Base-by-base conservation (phyloP, 2,329 filamentous ascomycete species). In the Simplicillium sp. region DNA sequence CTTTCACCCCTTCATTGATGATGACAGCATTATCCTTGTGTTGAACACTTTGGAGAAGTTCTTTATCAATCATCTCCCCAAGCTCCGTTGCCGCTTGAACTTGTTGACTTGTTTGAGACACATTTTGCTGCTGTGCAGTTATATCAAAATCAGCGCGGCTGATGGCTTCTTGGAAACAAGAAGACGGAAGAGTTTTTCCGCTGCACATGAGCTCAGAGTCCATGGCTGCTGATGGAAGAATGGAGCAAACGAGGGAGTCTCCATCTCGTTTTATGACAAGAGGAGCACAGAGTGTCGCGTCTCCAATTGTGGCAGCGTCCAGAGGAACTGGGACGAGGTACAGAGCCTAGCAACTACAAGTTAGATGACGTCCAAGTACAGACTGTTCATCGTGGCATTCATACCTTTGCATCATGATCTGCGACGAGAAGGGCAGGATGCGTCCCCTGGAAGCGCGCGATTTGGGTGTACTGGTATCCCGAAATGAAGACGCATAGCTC, bases 271-370 rank as follows among this genome's bases (percentile, higher is more conserved):
- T 46, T 16, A 48, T 44, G n/a, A 46, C 46, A 18, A 48, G 31
- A 1, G 46, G 46, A 20, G 44, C 46, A 38, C 46, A 48, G 17
- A 48, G 41, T 8, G 42, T 46, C 11, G 46, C 46, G 18, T 48
- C 38, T 39, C 44, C 44, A 34, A 48, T 45, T 7, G 46, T 48
- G 18, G 46, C 46, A 20, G 42, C 40, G 32, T 48, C 46, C 43
- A 48, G 36, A 12, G 46, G 46, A n/a, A 48, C 46, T 13, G 46
- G 46, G 29, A 48, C 41, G 18, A 48, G 46, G 37, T 45, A 48
- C 2, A 48, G 35, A 15, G 15, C 15, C 31, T 33, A 33, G 12
- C 31, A 33, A 4, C 12, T 5, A 13, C 4, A 6, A n/a, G 43
- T 37, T 44, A 46, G 25, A n/a, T 16, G 13, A 38, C 7, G 1